Percentiles rank a stretch among this genome's conserved stretches.
These are phyloP conservation scores for Neurospora africana DNA, from an alignment of 495 filamentous ascomycete genomes.

Conservation along the genomic window DNA sequence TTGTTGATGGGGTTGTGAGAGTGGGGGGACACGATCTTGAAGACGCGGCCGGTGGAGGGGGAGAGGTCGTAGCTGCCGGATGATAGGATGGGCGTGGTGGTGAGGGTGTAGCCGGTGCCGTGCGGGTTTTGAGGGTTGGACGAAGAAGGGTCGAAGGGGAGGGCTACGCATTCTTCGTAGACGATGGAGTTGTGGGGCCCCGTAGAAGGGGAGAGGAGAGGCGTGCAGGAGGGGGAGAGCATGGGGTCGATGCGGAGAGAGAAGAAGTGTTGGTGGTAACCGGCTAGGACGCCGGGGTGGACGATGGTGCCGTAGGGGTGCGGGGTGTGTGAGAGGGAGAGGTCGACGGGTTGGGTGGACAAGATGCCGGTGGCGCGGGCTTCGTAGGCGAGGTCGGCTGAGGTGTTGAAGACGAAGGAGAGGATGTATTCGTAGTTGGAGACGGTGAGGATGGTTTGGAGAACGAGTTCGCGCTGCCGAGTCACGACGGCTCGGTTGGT, in stretches of 20 bases:
- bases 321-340: slow-evolving; percentile 47
- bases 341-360: slow-evolving; percentile 66
- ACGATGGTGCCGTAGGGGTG: slow-evolving; percentile 69
- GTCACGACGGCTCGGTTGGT: slow-evolving; percentile 56
- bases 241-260: slow-evolving; percentile 76
- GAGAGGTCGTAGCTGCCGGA: slow-evolving; percentile 46
- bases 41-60: slow-evolving; percentile 51
- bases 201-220: slow-evolving; percentile 36
- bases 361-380: slow-evolving; percentile 80
- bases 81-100: slow-evolving; percentile 41
- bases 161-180: slow-evolving; percentile 49
- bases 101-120: slow-evolving; percentile 64
- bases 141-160: slow-evolving; percentile 37
- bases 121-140: slow-evolving; percentile 52
- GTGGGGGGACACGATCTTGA: slow-evolving; percentile 68
- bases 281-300: slow-evolving; percentile 69
- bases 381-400: slow-evolving; percentile 70
- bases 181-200: slow-evolving; percentile 63
- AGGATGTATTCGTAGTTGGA: slow-evolving; percentile 83
- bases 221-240: not conserved
- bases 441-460: slow-evolving; percentile 71
- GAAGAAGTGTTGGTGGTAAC: slow-evolving; percentile 82
- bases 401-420: slow-evolving; percentile 76
- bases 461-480: slow-evolving; percentile 58
- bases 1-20: slow-evolving; percentile 63